Conservation (phyloP, 2,329 filamentous ascomycete genomes). For the Paecilomyces variotii region DNA sequence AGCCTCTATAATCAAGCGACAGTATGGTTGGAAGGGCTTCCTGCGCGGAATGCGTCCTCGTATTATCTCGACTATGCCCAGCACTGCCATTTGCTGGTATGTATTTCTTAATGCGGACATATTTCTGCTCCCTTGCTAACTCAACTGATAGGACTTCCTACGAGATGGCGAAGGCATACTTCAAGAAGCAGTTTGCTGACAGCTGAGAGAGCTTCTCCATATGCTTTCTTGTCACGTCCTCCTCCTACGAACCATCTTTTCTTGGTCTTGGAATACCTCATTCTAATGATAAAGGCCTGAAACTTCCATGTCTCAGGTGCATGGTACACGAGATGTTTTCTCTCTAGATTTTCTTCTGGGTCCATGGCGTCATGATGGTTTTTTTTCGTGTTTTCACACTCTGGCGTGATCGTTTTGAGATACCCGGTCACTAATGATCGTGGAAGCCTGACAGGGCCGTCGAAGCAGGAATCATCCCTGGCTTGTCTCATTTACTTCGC, state of each 20-base stretch:
- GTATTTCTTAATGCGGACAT: conserved; percentile 14
- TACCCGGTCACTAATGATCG: background rate
- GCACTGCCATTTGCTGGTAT: conserved; percentile 98
- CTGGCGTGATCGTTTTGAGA: background rate
- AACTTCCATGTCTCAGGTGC: background rate
- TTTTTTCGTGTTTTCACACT: background rate
- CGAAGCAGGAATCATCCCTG: background rate
- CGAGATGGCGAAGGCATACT: conserved; percentile 62
- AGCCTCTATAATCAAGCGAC: conserved; percentile 69
- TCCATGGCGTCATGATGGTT: background rate
- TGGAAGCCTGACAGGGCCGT: background rate
- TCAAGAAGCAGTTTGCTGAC: conserved; percentile 39
- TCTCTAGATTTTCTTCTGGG: conserved; percentile 1
- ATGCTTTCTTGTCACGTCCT: background rate
- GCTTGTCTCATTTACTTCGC: conserved; percentile 3
- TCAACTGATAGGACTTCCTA: conserved; percentile 49
- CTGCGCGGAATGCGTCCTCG: conserved; percentile 87
- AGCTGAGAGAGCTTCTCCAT: conserved; percentile 4
- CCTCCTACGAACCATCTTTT: background rate
- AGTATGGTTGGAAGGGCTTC: conserved; percentile 80
- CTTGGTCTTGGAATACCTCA: background rate
- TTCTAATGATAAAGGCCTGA: background rate
- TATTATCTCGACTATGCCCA: conserved; percentile 94
- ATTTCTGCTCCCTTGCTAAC: background rate
- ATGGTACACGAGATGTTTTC: background rate